Base-by-base conservation (phyloP, 352 stramenopile species). In the Pythium dissimile region DNA sequence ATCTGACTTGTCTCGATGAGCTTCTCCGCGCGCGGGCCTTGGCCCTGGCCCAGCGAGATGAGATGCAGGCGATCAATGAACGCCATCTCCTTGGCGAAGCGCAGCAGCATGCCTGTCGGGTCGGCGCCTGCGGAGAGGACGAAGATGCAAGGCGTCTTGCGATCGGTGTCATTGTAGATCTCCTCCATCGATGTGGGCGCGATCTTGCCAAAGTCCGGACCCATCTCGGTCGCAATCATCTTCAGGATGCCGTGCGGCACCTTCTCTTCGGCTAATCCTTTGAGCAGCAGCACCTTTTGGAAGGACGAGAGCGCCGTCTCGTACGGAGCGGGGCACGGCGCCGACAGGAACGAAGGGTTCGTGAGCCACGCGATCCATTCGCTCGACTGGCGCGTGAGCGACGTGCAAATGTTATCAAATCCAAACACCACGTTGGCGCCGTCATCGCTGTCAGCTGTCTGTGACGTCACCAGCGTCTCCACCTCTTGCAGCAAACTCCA, bases 141-240 rank as follows among this genome's bases (percentile, higher is more conserved):
- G 54, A 98, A 98, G 57, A 98, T 97, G 54, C 92, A 97, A 11
- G 92, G 92, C 9, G 92, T 98, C 51, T 89, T 92, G 30, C 87
- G 79, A 39, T 97, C 88, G 8, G 90, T 93, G 47, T 97, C 90
- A 45, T 71, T 80, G 73, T 97, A 97, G 48, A 98, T 97, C 39
- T 97, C 89, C 57, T 97, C 89, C 92, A 98, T 98, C 2, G 81
- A 84, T 8, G 88, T 92, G 9, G 85, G 73, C 6, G 73, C 67
- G 41, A 89, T 77, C 52, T 95, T 78, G 3, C 84, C 87, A 65
- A 98, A 98, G 26, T 83, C 75, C 0, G 61, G 38, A n/a, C 91
- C 92, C 65, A 98, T 92, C 52, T 94, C 87, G 0, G 64, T 69
- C 5, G 77, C 70, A 28, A 98, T 94, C 75, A 97, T 96, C 39